Base-by-base conservation (phyloP, 352 stramenopile genomes). In the Halophytophthora polymorphica region DNA sequence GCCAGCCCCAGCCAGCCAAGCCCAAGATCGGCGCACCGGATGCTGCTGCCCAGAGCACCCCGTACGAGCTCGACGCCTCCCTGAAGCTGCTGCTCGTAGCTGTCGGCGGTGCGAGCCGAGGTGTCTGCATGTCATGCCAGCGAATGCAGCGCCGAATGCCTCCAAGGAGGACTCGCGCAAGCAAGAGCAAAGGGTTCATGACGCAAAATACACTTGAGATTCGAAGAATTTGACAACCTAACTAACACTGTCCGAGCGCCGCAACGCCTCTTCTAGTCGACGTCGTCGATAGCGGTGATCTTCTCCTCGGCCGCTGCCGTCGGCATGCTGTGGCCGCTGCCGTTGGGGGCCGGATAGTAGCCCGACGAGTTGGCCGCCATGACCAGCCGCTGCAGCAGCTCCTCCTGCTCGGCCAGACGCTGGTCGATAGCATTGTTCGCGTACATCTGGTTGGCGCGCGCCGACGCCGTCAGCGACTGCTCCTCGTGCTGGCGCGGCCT, bases 351-450 rank as follows among this genome's bases (percentile, higher is more conserved):
- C 6, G 56, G 56, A 21, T 65, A 50, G 51, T 71, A 73, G 23
- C 67, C 67, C 4, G 64, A 62, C 13, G 52, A 63, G 29, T 59
- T 77, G 5, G 67, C 67, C 19, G 67, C 60, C 64, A 73, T 71
- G 18, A 73, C 60, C 2, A 73, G 19, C 15, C 41, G 50, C 43
- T 73, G 63, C 22, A 73, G 33, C 13, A 73, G 34, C 15, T 65
- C 43, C 46, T 73, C 65, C 33, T 73, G 65, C 35, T 73, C 65
- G 8, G 69, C 56, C 21, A 73, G 53, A 22, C 65, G 56, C 61
- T 73, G 65, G 15, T 67, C 61, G 14, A 73, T 68, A 37, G 64
- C 25, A 17, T n/a, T 38, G 11, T 14, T 28, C 21, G 45, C 14
- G 23, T 36, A 56, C 21, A 57, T 46, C 8, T 31, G 25, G 34